Conservation (phyloP, 2,329 filamentous ascomycete genomes). For the Aureobasidium vineae region DNA sequence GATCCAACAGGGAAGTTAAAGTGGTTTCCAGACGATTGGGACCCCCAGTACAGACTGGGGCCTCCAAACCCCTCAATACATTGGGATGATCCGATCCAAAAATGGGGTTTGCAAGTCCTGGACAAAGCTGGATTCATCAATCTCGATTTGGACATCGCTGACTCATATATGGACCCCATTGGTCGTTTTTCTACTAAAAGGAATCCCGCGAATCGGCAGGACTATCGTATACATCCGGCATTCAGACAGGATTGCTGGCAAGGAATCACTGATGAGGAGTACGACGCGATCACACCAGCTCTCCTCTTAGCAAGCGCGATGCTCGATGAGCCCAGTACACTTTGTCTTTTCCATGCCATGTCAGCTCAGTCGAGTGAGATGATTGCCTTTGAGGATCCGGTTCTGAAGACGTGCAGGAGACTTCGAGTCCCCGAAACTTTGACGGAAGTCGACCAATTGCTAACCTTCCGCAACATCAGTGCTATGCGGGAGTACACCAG, state of each 20-base stretch:
- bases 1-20: not conserved
- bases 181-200: not conserved
- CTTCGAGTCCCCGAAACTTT: not conserved
- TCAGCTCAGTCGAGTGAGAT: not conserved
- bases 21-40: not conserved
- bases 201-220: too few relatives aligned
- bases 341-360: not conserved
- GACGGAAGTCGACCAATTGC: not conserved
- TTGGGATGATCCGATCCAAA: not conserved
- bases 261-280: not conserved
- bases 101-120: not conserved
- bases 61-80: not conserved
- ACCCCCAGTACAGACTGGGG: not conserved
- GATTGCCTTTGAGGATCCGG: not conserved
- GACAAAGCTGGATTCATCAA: constrained; percentile 4
- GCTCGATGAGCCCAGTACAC: not conserved
- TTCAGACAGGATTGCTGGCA: not conserved
- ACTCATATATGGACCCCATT: not conserved
- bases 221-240: not conserved
- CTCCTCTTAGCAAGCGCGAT: not conserved
- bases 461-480: not conserved
- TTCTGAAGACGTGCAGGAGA: not conserved
- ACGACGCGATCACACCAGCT: not conserved
- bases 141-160: too few relatives aligned
- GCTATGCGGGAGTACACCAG: not conserved